Evolutionary conservation across 1,284 basidiomycete species (phyloP).

Genomic region (Pyrrhoderma noxium): DNA sequence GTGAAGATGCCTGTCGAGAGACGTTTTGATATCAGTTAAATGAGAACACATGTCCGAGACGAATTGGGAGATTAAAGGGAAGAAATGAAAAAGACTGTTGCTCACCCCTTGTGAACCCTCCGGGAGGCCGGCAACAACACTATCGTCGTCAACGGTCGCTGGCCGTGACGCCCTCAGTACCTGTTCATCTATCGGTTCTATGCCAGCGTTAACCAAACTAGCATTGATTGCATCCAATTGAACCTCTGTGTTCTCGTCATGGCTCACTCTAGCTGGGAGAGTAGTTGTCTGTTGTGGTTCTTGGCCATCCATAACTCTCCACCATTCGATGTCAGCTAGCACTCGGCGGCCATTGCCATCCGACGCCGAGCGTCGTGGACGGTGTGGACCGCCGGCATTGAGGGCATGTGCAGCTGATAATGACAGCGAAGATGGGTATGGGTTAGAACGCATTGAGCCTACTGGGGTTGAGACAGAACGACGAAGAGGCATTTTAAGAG

Average conservation of each 20-base stretch:
- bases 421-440: constrained; percentile 18
- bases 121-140: background rate
- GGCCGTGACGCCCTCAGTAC: constrained; percentile 19
- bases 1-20: constrained; percentile 23
- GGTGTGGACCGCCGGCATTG: constrained; percentile 5
- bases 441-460: constrained; percentile 13
- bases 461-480: constrained; percentile 18
- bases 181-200: constrained; percentile 12
- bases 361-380: constrained; percentile 30
- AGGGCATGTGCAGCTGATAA: constrained; percentile 14
- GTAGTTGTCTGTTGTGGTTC: constrained; percentile 22
- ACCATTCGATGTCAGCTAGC: constrained; percentile 79
- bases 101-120: constrained; percentile 14
- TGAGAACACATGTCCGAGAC: background rate
- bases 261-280: no score
- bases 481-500: constrained; percentile 17
- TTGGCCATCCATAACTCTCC: constrained; percentile 68
- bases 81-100: constrained; percentile 9
- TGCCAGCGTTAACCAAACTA: constrained; percentile 18
- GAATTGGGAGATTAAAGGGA: background rate
- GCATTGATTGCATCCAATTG: constrained; percentile 23
- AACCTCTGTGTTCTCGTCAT: constrained; percentile 10
- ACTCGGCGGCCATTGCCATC: constrained; percentile 51
- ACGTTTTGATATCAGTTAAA: background rate
- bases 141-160: constrained; percentile 24